Conservation (phyloP, 1,139 yeast species). For the Chernovozyma sophiae-reginae region DNA sequence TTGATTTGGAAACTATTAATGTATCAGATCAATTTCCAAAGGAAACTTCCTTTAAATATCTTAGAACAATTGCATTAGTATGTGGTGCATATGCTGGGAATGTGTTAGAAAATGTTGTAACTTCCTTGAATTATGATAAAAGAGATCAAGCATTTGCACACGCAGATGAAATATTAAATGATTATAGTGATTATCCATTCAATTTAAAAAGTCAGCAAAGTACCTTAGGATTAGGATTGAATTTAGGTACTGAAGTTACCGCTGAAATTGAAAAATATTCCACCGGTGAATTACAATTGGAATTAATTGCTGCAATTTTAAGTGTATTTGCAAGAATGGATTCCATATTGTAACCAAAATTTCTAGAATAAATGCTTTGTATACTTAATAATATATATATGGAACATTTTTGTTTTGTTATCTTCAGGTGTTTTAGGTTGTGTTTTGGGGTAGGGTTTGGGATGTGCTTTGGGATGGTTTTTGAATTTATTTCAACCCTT, state of each 20-base stretch:
- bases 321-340: conserved; percentile 61
- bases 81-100: conserved; percentile 94
- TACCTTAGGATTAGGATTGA: conserved; percentile 70
- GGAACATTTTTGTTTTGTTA: too few species aligned
- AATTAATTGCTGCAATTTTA: conserved; percentile 85
- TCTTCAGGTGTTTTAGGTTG: too few species aligned
- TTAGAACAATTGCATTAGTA: conserved; percentile 78
- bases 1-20: conserved; percentile 46
- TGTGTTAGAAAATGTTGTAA: conserved; percentile 86
- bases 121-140: conserved; percentile 76
- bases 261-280: conserved; percentile 63
- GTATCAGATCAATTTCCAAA: conserved; percentile 62
- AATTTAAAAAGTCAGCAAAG: conserved; percentile 47
- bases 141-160: conserved; percentile 91
- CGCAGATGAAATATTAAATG: conserved; percentile 83
- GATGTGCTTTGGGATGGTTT: too few species aligned
- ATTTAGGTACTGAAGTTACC: conserved; percentile 64
- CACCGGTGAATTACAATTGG: conserved; percentile 63
- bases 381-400: too few species aligned
- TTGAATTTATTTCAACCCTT: too few species aligned
- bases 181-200: conserved; percentile 88
- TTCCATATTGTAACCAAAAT: conserved; percentile 30
- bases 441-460: too few species aligned
- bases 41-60: conserved; percentile 61
- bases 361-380: too few species aligned